Evolutionary conservation across 2,329 filamentous ascomycete species (phyloP), one percentile per base, ranked within the genome.

Genomic region (Claviceps capensis): DNA sequence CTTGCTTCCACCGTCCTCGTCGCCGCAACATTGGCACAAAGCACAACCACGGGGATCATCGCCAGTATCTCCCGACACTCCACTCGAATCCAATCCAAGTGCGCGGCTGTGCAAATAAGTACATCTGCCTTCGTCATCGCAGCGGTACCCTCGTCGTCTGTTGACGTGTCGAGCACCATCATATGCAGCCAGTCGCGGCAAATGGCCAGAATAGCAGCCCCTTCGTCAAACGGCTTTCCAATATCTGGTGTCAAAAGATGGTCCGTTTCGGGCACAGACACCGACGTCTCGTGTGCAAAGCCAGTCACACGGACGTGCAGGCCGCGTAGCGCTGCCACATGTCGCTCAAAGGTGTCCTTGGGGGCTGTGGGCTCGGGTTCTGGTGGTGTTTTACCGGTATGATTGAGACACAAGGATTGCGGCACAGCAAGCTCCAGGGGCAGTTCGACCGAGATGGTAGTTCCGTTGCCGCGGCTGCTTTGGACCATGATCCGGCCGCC

Each of bases 401-500:
- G 14, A 26, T 23, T 13, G 4, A 14, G 14, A 19, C 14, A 38
- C 36, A 19, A 16, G 30, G 14, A 17, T 14, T 13, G 41, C 14
- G 26, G n/a, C 26, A 45, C 6, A 30, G 48, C 30, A 34, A 38
- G 34, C 22, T 50, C 48, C 16, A 71, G 55, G 0, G 65, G 67
- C 1, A 70, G 43, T 3, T 55, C 61, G 2, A 70, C 67, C 0
- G 57, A 59, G 2, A 69, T 63, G 1, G 58, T 66, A 2, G 70
- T 72, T 0, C 71, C 71, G 2, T 60, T 53, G 4, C 64, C 66
- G 1, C 66, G 46, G 9, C 60, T 59, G 34, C 67, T 83, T 50
- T 71, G 69, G n/a, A 86, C 72, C 2, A 75, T 69, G 44, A 87
- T 77, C 1, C 69, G 70, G 0, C 83, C 83, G 23, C 73, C 72